Percentiles rank a stretch among this genome's conserved stretches.
Evolutionary conservation across 2,329 filamentous ascomycete genomes (phyloP).

Genomic region (Bertia moriformis): DNA sequence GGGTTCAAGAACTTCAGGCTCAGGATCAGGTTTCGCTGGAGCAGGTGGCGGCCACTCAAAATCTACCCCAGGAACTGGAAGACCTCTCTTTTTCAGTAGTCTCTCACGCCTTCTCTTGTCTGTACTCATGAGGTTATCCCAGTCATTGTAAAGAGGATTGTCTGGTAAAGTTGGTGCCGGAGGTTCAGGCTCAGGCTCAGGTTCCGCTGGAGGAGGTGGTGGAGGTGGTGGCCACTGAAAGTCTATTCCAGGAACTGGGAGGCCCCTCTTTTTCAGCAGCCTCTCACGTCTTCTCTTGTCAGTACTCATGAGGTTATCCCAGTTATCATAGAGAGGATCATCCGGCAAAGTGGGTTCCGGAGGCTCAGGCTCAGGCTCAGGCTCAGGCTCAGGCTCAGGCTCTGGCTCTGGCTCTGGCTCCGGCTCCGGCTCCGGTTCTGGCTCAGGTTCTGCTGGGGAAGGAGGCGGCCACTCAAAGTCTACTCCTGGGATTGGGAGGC

Average conservation of each 20-base stretch:
- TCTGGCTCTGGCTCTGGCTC: slow-evolving; percentile 6
- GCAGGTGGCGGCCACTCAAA: slow-evolving; percentile 6
- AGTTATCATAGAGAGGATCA: background rate
- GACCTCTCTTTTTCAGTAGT: slow-evolving; percentile 3
- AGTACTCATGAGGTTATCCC: slow-evolving; percentile 4
- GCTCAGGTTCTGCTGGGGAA: background rate
- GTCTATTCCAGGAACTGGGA: slow-evolving; percentile 7
- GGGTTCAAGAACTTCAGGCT: slow-evolving; percentile 2
- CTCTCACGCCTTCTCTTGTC: slow-evolving; percentile 22
- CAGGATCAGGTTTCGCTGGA: slow-evolving; percentile 7
- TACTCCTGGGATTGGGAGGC: slow-evolving; percentile 8
- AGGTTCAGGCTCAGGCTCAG: background rate
- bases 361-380: background rate
- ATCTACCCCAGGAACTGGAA: background rate
- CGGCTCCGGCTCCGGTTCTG: background rate
- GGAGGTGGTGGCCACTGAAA: background rate
- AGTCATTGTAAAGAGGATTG: too few species aligned
- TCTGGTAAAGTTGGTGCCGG: too few species aligned
- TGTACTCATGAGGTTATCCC: slow-evolving; percentile 12
- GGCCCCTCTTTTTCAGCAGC: slow-evolving; percentile 12
- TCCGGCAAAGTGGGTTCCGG: background rate
- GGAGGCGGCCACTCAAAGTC: background rate
- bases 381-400: slow-evolving; percentile 9
- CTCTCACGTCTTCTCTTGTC: slow-evolving; percentile 6
- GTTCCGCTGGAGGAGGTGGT: background rate